Conservation (phyloP, 139 green algal species). For the Closterium sp. region DNA sequence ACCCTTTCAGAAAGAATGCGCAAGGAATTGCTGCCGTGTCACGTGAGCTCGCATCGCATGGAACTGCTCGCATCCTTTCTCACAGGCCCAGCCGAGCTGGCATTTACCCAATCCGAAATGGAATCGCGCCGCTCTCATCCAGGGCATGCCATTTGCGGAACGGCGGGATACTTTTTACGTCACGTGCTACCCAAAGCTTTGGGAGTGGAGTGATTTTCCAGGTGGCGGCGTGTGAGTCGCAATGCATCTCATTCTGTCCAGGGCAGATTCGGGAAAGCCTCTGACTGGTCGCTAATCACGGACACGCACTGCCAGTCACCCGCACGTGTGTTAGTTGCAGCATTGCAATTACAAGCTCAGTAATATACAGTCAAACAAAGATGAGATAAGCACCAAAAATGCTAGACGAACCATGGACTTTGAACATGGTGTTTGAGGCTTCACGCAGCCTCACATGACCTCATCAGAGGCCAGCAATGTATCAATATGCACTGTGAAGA, state of each 20-base stretch:
- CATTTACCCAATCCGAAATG: not conserved
- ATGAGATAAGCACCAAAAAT: too few species aligned
- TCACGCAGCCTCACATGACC: not conserved
- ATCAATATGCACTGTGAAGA: conserved; percentile 80
- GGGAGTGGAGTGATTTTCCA: not conserved
- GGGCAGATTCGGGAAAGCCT: not conserved
- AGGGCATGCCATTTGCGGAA: not conserved
- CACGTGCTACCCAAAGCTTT: not conserved
- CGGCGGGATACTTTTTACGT: not conserved
- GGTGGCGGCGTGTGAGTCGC: not conserved
- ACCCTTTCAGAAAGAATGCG: not conserved
- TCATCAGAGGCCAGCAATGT: conserved; percentile 15
- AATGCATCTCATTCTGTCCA: not conserved
- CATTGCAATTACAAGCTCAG: not conserved
- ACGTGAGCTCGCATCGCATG: not conserved
- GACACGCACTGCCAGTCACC: not conserved
- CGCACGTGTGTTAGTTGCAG: not conserved
- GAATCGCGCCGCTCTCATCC: not conserved
- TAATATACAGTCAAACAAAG: too few species aligned
- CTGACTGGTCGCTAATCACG: not conserved
- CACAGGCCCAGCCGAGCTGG: not conserved
- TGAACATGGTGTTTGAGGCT: too few species aligned
- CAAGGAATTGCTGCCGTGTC: not conserved
- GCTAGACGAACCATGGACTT: too few species aligned
- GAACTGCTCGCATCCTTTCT: not conserved